These are phyloP conservation scores for Rhododendron vialii DNA, from an alignment of 148 eudicot genomes.

Conservation along the genomic window DNA sequence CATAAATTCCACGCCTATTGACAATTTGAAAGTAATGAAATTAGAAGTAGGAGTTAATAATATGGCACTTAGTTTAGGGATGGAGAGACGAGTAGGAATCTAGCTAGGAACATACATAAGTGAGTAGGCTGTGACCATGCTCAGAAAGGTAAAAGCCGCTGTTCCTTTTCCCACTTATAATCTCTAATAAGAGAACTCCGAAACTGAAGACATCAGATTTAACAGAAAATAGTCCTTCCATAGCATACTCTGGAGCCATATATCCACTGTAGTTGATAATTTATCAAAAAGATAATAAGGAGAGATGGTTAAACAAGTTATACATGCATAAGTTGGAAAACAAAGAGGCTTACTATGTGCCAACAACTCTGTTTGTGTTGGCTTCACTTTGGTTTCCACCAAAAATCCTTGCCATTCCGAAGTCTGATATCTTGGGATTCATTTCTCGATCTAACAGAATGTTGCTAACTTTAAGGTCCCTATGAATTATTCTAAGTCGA, in stretches of 20 bases:
- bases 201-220: constrained; percentile 19
- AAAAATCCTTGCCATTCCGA: constrained; percentile 12
- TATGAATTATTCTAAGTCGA: constrained; percentile 13
- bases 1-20: constrained; percentile 35
- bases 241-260: constrained; percentile 16
- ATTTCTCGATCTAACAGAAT: not conserved
- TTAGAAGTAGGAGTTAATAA: too few relatives aligned
- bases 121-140: constrained; percentile 9
- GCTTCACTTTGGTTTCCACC: constrained; percentile 11
- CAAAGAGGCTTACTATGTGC: constrained; percentile 14
- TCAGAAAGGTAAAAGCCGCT: not conserved
- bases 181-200: constrained; percentile 16
- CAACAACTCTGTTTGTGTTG: constrained; percentile 12
- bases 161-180: constrained; percentile 5
- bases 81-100: not conserved
- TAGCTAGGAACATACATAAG: not conserved
- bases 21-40: not conserved
- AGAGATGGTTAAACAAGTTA: not conserved
- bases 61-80: not conserved
- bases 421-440: constrained; percentile 7
- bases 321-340: not conserved
- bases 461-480: constrained; percentile 1
- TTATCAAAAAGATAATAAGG: too few relatives aligned
- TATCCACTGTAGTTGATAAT: not conserved
- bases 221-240: constrained; percentile 11